Conservation (phyloP, 2,329 filamentous ascomycete species). For the Pseudocercospora fuligena region DNA sequence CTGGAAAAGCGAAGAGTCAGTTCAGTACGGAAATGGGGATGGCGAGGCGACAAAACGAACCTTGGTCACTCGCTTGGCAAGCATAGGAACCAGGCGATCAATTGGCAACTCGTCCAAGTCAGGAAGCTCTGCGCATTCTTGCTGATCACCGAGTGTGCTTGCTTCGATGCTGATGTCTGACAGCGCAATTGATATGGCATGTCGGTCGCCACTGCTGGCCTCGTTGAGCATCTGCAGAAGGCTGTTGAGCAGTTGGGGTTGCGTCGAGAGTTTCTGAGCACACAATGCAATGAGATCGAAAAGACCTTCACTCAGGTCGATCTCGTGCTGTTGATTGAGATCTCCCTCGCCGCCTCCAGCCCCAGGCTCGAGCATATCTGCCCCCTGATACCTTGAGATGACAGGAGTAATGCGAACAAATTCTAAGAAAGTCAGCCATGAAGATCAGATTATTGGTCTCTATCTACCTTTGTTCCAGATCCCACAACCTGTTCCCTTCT, state of each 20-base stretch:
- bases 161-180: slow-evolving; percentile 32
- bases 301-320: slow-evolving; percentile 55
- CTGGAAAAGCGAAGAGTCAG: not conserved
- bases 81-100: slow-evolving; percentile 37
- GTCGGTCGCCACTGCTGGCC: slow-evolving; percentile 25
- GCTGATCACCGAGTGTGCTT: slow-evolving; percentile 48
- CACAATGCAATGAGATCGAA: slow-evolving; percentile 61
- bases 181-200: slow-evolving; percentile 32
- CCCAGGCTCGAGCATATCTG: slow-evolving; percentile 72
- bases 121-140: slow-evolving; percentile 55
- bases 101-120: slow-evolving; percentile 52
- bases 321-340: slow-evolving; percentile 68
- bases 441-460: slow-evolving; percentile 10
- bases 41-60: not conserved
- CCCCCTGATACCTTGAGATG: slow-evolving; percentile 61
- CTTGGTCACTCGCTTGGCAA: slow-evolving; percentile 37
- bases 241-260: slow-evolving; percentile 41
- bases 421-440: slow-evolving; percentile 43
- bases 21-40: not conserved
- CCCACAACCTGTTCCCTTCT: slow-evolving; percentile 69
- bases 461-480: slow-evolving; percentile 47
- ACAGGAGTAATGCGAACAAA: slow-evolving; percentile 81
- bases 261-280: slow-evolving; percentile 43
- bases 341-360: slow-evolving; percentile 81
- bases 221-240: slow-evolving; percentile 44